These are phyloP conservation scores for Neospora caninum DNA, from an alignment of 169 alveolate species.

Conservation along the genomic window DNA sequence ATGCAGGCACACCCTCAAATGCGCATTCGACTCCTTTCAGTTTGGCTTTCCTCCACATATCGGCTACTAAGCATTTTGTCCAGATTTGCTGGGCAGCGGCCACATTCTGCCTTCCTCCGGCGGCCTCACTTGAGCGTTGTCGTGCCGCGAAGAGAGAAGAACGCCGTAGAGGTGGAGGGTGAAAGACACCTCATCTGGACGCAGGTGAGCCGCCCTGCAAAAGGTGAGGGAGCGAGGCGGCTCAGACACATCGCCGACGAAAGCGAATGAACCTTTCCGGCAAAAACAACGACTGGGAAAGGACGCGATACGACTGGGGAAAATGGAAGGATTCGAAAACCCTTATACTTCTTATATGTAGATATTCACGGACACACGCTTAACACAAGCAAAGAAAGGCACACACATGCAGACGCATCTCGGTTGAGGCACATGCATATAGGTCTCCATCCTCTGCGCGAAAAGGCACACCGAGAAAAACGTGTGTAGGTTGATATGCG, in stretches of 20 bases:
- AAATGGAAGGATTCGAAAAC: neutral
- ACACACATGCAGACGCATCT: neutral
- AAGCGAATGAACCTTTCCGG: too few relatives aligned
- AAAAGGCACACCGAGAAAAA: neutral
- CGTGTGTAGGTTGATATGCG: too few relatives aligned
- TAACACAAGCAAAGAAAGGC: neutral
- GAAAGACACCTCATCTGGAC: slow-evolving; percentile 33
- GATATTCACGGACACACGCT: neutral
- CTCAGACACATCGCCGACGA: too few relatives aligned
- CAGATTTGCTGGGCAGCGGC: too few relatives aligned
- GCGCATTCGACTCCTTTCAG: too few relatives aligned
- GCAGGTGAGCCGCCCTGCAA: slow-evolving; percentile 37
- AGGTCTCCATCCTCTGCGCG: neutral
- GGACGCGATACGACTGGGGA: too few relatives aligned
- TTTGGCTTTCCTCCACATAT: too few relatives aligned
- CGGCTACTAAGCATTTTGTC: too few relatives aligned
- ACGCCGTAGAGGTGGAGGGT: slow-evolving; percentile 34
- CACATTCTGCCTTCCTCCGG: too few relatives aligned
- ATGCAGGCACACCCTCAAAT: too few relatives aligned
- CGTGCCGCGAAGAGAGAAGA: neutral
- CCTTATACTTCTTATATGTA: neutral
- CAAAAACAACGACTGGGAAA: too few relatives aligned
- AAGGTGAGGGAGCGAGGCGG: neutral
- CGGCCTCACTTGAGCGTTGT: neutral
- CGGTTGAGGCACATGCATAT: neutral